These are phyloP conservation scores for Platanthera guangdongensis DNA, from an alignment of 106 monocot genomes.

Conservation along the genomic window DNA sequence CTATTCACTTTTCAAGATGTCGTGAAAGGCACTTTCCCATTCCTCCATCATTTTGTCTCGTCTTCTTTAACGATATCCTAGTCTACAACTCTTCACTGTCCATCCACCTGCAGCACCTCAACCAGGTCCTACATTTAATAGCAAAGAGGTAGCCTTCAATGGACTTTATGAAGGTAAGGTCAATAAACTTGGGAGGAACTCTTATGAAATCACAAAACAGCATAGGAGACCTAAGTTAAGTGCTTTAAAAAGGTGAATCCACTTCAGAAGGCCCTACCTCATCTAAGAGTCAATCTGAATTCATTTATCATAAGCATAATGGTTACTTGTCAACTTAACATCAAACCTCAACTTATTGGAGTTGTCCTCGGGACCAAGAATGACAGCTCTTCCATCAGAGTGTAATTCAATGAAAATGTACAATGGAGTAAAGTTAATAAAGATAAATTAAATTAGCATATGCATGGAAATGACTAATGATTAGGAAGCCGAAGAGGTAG, in stretches of 20 bases:
- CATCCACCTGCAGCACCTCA: no score
- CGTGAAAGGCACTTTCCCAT: no score
- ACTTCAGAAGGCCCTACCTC: neutral
- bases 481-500: no score
- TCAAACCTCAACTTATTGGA: neutral
- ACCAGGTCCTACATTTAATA: neutral
- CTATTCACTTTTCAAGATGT: no score
- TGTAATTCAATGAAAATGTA: neutral
- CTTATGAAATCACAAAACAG: neutral
- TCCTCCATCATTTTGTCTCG: no score
- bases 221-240: neutral
- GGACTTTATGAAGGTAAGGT: neutral
- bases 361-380: neutral
- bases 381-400: neutral
- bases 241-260: neutral
- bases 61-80: no score
- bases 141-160: neutral
- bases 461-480: no score
- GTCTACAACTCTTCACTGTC: no score
- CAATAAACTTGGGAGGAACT: neutral
- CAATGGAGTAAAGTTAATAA: neutral
- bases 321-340: neutral
- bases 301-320: no score
- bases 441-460: neutral
- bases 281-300: no score